Conservation (phyloP, 495 filamentous ascomycete species). For the Xylaria scruposa region DNA sequence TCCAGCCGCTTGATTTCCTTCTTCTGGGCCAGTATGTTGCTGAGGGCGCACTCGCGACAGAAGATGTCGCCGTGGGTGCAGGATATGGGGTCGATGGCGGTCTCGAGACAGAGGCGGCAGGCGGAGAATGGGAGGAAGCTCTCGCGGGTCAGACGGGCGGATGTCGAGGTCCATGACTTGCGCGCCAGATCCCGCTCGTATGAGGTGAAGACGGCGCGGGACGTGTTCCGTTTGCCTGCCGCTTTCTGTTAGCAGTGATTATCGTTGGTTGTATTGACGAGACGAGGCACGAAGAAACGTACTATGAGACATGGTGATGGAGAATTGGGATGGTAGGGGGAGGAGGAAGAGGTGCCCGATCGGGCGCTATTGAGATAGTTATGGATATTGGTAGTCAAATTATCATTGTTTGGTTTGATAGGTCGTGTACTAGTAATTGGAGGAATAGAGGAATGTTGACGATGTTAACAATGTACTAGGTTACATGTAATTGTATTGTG, state of each 20-base stretch:
- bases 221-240: constrained; percentile 90
- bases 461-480: not conserved
- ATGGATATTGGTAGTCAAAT: not conserved
- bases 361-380: constrained; percentile 2
- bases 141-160: constrained; percentile 87
- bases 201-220: constrained; percentile 93
- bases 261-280: not conserved
- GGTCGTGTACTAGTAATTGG: not conserved
- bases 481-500: not conserved
- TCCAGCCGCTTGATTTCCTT: constrained; percentile 91
- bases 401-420: not conserved
- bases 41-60: constrained; percentile 93
- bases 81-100: constrained; percentile 79
- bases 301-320: constrained; percentile 63
- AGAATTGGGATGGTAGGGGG: constrained; percentile 4
- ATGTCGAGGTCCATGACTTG: constrained; percentile 77
- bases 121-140: constrained; percentile 93
- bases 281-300: constrained; percentile 32
- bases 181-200: constrained; percentile 86
- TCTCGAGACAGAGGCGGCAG: constrained; percentile 87
- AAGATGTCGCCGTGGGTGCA: constrained; percentile 87
- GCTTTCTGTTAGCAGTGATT: not conserved
- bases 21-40: constrained; percentile 86
- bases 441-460: not conserved
- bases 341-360: not conserved